These are phyloP conservation scores for Boletus insuetus DNA, from an alignment of 768 basidiomycete genomes.

Conservation along the genomic window DNA sequence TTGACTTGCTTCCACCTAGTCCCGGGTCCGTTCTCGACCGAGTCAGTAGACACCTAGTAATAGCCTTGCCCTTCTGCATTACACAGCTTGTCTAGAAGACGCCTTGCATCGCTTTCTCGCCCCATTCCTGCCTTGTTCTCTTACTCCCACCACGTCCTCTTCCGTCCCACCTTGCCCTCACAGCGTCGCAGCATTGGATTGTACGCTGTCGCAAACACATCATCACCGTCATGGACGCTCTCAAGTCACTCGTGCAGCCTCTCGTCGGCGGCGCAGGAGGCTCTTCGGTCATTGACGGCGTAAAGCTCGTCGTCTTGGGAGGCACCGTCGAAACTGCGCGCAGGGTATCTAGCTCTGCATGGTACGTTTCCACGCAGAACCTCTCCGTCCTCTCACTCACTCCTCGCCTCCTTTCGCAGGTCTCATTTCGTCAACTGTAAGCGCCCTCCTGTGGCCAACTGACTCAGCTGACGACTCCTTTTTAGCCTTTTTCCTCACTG, in stretches of 20 bases:
- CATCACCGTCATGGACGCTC: constrained; percentile 59
- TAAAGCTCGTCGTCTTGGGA: constrained; percentile 87
- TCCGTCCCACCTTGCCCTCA: constrained; percentile 24
- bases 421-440: constrained; percentile 86
- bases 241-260: constrained; percentile 79
- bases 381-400: constrained; percentile 8
- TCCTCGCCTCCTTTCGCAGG: constrained; percentile 37
- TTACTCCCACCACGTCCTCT: background rate
- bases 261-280: constrained; percentile 72
- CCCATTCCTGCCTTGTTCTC: background rate
- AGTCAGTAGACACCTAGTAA: constrained; percentile 3
- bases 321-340: constrained; percentile 86
- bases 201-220: constrained; percentile 23
- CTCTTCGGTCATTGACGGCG: constrained; percentile 81
- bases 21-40: constrained; percentile 5
- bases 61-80: background rate
- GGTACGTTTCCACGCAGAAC: constrained; percentile 44
- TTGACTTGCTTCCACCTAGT: constrained; percentile 31
- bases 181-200: constrained; percentile 39
- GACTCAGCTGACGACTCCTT: constrained; percentile 3
- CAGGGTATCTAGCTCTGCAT: constrained; percentile 77
- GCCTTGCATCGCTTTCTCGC: no score
- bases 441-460: constrained; percentile 27
- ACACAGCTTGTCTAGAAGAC: constrained; percentile 23
- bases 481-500: constrained; percentile 81